Evolutionary conservation across 2,329 filamentous ascomycete genomes (phyloP).

Genomic region (Calonectria crousiana): DNA sequence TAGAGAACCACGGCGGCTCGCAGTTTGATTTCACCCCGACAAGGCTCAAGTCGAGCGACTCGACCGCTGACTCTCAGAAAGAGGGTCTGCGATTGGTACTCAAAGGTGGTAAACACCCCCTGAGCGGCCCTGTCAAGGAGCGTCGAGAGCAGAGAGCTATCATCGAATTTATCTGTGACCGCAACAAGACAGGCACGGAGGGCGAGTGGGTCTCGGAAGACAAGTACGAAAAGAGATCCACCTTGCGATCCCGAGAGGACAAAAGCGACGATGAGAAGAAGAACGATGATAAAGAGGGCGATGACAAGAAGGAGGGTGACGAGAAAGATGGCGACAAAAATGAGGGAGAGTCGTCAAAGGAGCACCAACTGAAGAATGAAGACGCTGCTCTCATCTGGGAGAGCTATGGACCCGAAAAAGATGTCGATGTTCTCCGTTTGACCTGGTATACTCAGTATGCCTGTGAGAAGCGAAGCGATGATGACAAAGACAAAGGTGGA

Average conservation of each 20-base stretch:
- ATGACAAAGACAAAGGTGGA: slow-evolving; percentile 53
- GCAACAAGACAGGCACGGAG: slow-evolving; percentile 78
- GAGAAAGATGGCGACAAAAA: slow-evolving; percentile 53
- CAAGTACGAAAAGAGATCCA: slow-evolving; percentile 57
- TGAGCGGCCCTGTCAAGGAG: slow-evolving; percentile 56
- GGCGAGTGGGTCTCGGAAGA: slow-evolving; percentile 71
- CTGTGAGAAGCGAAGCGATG: slow-evolving; percentile 71
- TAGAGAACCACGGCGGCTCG: slow-evolving; percentile 68
- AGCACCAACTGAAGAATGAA: slow-evolving; percentile 66
- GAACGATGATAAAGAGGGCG: slow-evolving; percentile 43
- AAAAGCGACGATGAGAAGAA: slow-evolving; percentile 46
- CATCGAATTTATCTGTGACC: slow-evolving; percentile 88
- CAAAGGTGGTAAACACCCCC: slow-evolving; percentile 66
- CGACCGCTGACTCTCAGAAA: slow-evolving; percentile 72
- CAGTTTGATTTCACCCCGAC: slow-evolving; percentile 75
- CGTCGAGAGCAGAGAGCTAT: slow-evolving; percentile 77
- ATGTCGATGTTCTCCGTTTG: slow-evolving; percentile 74
- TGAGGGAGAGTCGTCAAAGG: slow-evolving; percentile 55
- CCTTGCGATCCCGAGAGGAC: slow-evolving; percentile 44
- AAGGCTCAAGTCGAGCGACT: slow-evolving; percentile 73
- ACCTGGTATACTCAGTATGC: slow-evolving; percentile 91
- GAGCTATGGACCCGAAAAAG: slow-evolving; percentile 74
- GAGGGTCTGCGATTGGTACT: slow-evolving; percentile 81
- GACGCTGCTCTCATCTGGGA: slow-evolving; percentile 79
- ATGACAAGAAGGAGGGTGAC: slow-evolving; percentile 46